phyloP scores from a whole-genome alignment of 305 asterid species.

The Fraxinus sp. region DNA sequence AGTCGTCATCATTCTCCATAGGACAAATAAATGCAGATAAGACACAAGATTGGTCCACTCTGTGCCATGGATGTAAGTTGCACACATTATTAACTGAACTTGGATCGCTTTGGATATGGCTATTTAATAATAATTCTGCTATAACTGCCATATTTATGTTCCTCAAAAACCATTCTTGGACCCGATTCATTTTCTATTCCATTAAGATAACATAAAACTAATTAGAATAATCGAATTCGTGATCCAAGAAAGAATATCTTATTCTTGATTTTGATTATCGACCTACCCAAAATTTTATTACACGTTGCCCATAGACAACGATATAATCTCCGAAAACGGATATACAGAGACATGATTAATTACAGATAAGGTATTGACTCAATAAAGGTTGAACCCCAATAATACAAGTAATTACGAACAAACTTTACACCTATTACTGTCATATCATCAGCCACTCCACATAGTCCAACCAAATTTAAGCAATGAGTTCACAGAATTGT shows the following conservation, averaged over 20 bases:
- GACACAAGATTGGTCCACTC: neutral
- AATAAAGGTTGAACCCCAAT: no score
- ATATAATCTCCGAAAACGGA: neutral
- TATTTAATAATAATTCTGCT: neutral
- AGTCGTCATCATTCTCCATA: neutral
- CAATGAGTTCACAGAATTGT: neutral
- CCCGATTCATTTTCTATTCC: neutral
- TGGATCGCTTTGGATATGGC: neutral
- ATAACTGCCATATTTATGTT: neutral
- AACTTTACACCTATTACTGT: neutral
- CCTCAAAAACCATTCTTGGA: neutral
- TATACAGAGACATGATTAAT: neutral
- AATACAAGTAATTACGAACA: neutral
- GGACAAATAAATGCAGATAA: neutral
- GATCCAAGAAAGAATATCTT: neutral
- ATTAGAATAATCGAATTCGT: neutral
- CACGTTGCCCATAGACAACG: neutral
- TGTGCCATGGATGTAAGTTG: neutral
- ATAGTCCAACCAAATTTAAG: neutral
- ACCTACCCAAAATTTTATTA: neutral
- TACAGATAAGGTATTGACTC: neutral
- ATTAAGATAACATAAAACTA: neutral
- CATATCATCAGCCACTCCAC: neutral
- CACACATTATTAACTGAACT: neutral
- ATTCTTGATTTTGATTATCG: neutral